Evolutionary conservation across 805 yeast species (phyloP).

Genomic region (Cyberlindnera samutprakarnensis): DNA sequence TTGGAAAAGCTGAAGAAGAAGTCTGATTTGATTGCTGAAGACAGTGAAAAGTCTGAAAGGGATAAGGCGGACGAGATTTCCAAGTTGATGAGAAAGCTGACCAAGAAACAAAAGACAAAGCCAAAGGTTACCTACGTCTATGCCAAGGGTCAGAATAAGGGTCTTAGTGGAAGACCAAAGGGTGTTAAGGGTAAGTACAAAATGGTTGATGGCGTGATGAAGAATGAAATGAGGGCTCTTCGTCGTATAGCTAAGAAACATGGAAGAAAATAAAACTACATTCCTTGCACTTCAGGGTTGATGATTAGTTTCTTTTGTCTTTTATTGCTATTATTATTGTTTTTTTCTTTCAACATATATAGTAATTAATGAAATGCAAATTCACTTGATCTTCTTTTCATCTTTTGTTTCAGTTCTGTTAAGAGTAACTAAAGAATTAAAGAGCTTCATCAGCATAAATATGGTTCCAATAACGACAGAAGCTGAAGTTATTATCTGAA

Average conservation of each 20-base stretch:
- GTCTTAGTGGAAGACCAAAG: conserved; percentile 89
- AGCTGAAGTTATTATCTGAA: conserved; percentile 29
- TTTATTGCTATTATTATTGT: background rate
- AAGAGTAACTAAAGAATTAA: conserved; percentile 2
- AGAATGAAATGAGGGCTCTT: conserved; percentile 94
- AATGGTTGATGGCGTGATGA: conserved; percentile 98
- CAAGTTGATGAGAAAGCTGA: conserved; percentile 72
- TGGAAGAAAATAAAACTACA: conserved; percentile 37
- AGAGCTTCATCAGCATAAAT: conserved; percentile 24
- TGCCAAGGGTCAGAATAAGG: conserved; percentile 80
- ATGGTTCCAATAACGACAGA: conserved; percentile 28
- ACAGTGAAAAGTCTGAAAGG: conserved; percentile 75
- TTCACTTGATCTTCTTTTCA: conserved; percentile 3
- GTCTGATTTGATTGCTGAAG: conserved; percentile 86
- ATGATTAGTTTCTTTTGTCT: background rate
- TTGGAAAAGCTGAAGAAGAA: conserved; percentile 87
- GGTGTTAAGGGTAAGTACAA: conserved; percentile 96
- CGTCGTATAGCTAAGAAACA: conserved; percentile 83
- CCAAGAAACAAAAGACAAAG: conserved; percentile 60
- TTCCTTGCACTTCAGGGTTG: background rate
- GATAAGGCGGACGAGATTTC: conserved; percentile 94
- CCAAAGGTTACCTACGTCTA: conserved; percentile 86
- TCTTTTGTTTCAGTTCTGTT: background rate
- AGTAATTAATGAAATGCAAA: too few species aligned
- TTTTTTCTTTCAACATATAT: too few species aligned